phyloP scores from a whole-genome alignment of 208 protist genomes.

The Leishmania amazonensis region DNA sequence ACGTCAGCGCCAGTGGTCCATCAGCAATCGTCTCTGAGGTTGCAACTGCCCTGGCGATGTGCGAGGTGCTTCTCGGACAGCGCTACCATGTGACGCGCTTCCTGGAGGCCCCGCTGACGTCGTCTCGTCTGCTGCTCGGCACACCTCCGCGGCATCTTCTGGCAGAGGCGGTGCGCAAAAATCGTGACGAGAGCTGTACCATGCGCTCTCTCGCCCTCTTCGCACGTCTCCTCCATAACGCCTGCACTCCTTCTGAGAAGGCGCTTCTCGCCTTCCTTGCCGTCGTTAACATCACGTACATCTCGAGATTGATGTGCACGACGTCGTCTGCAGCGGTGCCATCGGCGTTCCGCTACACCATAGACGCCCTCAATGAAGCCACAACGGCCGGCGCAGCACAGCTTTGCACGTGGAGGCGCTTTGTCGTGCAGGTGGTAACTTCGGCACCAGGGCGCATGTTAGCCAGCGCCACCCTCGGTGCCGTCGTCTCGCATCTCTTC shows the following conservation, averaged over 20 bases:
- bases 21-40: slow-evolving; percentile 1
- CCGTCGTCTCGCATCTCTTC: slow-evolving; percentile 20
- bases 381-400: neutral
- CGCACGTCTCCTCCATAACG: slow-evolving; percentile 6
- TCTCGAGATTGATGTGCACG: neutral
- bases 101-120: neutral
- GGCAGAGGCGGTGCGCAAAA: slow-evolving; percentile 10
- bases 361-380: neutral
- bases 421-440: neutral
- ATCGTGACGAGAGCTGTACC: neutral
- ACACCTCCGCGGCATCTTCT: neutral
- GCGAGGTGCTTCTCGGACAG: neutral
- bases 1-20: slow-evolving; percentile 8
- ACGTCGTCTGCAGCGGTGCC: slow-evolving; percentile 6
- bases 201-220: slow-evolving; percentile 12
- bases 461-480: slow-evolving; percentile 8
- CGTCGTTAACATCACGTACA: neutral
- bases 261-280: slow-evolving; percentile 9
- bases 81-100: slow-evolving; percentile 18
- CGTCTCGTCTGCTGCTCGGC: neutral
- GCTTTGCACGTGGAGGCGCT: neutral
- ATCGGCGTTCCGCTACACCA: slow-evolving; percentile 14
- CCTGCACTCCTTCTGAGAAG: slow-evolving; percentile 4
- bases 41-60: slow-evolving; percentile 13
- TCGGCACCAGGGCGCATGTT: slow-evolving; percentile 14